Base-by-base conservation (phyloP, 2,329 filamentous ascomycete genomes). In the Pseudogymnoascus sp. region DNA sequence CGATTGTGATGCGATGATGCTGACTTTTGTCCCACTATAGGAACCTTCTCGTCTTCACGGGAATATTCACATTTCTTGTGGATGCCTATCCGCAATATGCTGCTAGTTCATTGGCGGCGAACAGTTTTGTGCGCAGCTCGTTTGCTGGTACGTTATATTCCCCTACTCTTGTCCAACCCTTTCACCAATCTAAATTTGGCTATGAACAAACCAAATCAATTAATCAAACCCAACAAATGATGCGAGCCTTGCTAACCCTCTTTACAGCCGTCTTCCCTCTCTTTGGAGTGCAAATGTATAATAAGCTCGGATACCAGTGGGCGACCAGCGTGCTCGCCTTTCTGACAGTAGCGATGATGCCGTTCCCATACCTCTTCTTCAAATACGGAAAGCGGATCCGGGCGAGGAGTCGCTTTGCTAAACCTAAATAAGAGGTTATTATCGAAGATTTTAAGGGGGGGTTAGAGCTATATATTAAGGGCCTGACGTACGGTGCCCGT, bases 61-160 rank as follows among this genome's bases (percentile, higher is more conserved):
- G 91, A 59, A 84, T 95, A 66, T 96, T 96, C 73, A 95, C 91
- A 11, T 96, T 95, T 75, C 65, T 72, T 74, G 87, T 90, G 66
- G 89, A 91, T 71, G 87, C 88, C 20, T 92, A 92, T 73, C 87
- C 88, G 60, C 74, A 84, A 25, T 91, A 89, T 71, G 88, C 88
- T 25, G 89, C 89, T 54, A 86, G 81, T 62, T 90, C 91, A 3
- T 79, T 96, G 72, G 90, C 91, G 11, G 90, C 91, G 47, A 94
- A 96, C 69, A 88, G 87, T 54, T 90, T 94, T 71, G 82, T 88
- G 62, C 82, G 92, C 60, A 91, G 87, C 65, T 78, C 81, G 18
- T 94, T 95, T 76, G 91, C 88, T 63, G 79, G 80, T 82, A 69
- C 74, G 80, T 74, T 20, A 18, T 34, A 20, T 25, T 38, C 37